phyloP scores from a whole-genome alignment of 495 filamentous ascomycete species.

The Penicillium steckii region DNA sequence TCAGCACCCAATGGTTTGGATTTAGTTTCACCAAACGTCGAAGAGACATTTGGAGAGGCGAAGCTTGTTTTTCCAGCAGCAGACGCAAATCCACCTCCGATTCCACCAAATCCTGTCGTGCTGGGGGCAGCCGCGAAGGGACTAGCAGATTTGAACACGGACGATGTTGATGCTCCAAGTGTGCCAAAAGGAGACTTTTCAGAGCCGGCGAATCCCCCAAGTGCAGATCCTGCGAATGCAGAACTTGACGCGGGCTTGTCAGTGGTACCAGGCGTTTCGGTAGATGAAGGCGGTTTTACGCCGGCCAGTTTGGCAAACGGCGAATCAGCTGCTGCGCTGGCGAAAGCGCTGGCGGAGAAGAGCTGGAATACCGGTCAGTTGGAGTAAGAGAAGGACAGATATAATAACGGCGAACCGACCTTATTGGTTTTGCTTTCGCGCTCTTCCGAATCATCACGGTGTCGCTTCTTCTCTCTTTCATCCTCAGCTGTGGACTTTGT shows the following conservation, averaged over 20 bases:
- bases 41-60: conserved; percentile 58
- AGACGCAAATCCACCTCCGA: conserved; percentile 49
- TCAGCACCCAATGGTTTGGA: conserved; percentile 71
- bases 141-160: conserved; percentile 36
- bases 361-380: conserved; percentile 28
- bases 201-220: conserved; percentile 52
- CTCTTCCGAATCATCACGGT: conserved; percentile 46
- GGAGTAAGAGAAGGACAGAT: background rate
- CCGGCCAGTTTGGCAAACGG: conserved; percentile 47
- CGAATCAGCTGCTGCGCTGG: conserved; percentile 50
- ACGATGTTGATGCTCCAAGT: conserved; percentile 40
- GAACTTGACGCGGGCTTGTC: conserved; percentile 38
- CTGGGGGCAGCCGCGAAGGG: conserved; percentile 10
- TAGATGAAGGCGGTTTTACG: conserved; percentile 20
- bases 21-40: conserved; percentile 52
- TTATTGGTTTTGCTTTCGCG: conserved; percentile 14
- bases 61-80: conserved; percentile 62
- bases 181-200: conserved; percentile 58
- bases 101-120: conserved; percentile 35
- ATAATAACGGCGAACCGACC: conserved; percentile 1
- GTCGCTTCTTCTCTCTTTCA: conserved; percentile 47
- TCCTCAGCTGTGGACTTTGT: conserved; percentile 22
- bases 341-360: conserved; percentile 49
- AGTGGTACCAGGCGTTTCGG: conserved; percentile 3
- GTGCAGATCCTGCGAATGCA: conserved; percentile 52